Conservation (phyloP, 805 yeast species). For the Metschnikowia kofuensis region DNA sequence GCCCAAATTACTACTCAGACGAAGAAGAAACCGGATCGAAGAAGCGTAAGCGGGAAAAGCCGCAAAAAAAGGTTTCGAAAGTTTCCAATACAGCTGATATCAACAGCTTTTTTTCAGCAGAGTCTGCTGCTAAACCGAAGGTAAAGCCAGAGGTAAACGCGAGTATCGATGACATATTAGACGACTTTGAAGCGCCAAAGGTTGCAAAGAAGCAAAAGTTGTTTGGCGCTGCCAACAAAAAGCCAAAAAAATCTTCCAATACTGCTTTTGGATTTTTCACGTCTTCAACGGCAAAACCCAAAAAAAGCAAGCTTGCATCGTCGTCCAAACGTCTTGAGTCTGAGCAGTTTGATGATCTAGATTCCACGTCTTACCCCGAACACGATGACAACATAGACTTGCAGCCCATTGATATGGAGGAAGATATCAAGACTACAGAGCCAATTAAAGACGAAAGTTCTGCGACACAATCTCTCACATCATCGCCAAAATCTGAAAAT, state of each 20-base stretch:
- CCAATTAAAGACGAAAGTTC: not conserved
- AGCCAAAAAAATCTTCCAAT: slow-evolving; percentile 40
- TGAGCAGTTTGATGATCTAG: slow-evolving; percentile 28
- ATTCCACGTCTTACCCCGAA: slow-evolving; percentile 2
- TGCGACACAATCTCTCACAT: not conserved
- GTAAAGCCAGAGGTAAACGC: slow-evolving; percentile 26
- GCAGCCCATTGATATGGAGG: slow-evolving; percentile 18
- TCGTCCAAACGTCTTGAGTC: not conserved
- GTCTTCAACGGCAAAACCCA: slow-evolving; percentile 21
- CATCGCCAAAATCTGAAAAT: not conserved
- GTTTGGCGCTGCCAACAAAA: slow-evolving; percentile 18
- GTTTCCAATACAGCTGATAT: slow-evolving; percentile 47
- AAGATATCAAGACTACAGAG: not conserved
- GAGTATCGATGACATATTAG: slow-evolving; percentile 19
- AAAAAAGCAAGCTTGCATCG: slow-evolving; percentile 8
- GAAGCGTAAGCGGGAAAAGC: slow-evolving; percentile 23
- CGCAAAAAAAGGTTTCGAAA: slow-evolving; percentile 33
- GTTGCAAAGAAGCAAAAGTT: slow-evolving; percentile 12
- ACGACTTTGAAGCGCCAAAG: slow-evolving; percentile 16
- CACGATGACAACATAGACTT: slow-evolving; percentile 13
- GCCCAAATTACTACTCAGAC: slow-evolving; percentile 54
- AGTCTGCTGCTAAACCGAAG: slow-evolving; percentile 7
- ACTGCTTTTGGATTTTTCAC: slow-evolving; percentile 27
- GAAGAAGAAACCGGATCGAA: slow-evolving; percentile 44
- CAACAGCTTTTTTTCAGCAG: slow-evolving; percentile 47